Conservation (phyloP, 257 asterid genomes). For the Craterostigma plantagineum region DNA sequence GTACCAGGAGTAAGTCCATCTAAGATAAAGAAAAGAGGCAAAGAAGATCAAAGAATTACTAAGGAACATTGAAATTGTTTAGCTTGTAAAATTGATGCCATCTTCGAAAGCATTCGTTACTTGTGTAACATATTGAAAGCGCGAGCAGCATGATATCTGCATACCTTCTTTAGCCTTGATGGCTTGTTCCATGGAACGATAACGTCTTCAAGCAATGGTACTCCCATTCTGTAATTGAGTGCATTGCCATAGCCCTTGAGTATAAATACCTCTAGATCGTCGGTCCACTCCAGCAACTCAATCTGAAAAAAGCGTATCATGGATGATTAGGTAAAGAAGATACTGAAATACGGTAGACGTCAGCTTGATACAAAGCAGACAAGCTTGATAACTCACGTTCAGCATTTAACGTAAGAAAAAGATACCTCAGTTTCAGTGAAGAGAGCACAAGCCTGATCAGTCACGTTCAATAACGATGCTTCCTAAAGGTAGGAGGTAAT, state of each 20-base stretch:
- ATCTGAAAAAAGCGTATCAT: slow-evolving; percentile 25
- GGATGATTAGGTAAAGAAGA: not conserved
- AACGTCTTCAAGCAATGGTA: slow-evolving; percentile 80
- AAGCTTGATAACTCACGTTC: no score
- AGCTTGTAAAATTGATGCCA: no score
- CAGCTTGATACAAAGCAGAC: no score
- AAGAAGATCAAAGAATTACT: slow-evolving; percentile 3
- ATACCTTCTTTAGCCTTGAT: slow-evolving; percentile 66
- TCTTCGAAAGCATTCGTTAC: no score
- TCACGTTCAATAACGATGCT: slow-evolving; percentile 64
- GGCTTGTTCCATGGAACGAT: slow-evolving; percentile 87
- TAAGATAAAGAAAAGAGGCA: slow-evolving; percentile 9
- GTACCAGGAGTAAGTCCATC: slow-evolving; percentile 46
- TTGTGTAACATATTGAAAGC: no score
- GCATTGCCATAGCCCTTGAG: slow-evolving; percentile 87
- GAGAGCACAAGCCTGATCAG: slow-evolving; percentile 80
- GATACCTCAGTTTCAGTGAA: slow-evolving; percentile 70
- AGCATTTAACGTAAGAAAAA: no score
- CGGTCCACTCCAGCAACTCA: slow-evolving; percentile 80
- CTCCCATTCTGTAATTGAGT: slow-evolving; percentile 85
- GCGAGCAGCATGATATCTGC: slow-evolving; percentile 1
- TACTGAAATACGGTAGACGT: no score
- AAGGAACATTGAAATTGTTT: no score
- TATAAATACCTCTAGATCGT: slow-evolving; percentile 78
- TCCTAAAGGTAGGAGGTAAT: slow-evolving; percentile 35